phyloP scores from a whole-genome alignment of 345 rosid genomes.

The Firmiana major region DNA sequence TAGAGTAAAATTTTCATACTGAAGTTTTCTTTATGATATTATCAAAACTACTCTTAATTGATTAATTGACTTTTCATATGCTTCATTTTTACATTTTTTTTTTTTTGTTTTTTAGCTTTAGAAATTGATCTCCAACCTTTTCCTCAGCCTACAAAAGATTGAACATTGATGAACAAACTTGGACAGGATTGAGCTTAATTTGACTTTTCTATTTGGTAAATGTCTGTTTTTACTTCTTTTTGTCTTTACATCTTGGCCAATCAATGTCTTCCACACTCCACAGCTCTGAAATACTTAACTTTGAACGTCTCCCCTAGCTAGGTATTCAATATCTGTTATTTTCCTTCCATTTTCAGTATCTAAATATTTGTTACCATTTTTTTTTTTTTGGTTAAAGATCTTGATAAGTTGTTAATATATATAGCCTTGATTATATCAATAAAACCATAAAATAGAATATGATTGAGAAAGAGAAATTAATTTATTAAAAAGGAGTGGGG shows the following conservation, averaged over 20 bases:
- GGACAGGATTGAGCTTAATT: no score
- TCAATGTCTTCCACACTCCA: no score
- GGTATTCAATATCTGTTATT: neutral
- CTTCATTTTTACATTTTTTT: neutral
- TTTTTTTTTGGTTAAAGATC: neutral
- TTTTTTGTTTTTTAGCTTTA: no score
- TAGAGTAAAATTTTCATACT: neutral
- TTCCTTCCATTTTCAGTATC: slow-evolving; percentile 1
- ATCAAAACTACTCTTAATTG: neutral
- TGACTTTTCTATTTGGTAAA: no score
- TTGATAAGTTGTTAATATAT: neutral
- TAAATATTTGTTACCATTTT: neutral
- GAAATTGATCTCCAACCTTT: neutral
- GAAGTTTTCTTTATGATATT: neutral
- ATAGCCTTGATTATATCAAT: slow-evolving; percentile 11
- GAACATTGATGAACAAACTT: neutral
- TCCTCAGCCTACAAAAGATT: neutral
- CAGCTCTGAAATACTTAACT: no score
- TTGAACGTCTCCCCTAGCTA: no score
- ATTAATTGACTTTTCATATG: neutral
- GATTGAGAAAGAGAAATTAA: neutral
- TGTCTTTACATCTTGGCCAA: no score
- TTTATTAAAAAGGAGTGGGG: neutral
- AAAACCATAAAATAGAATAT: neutral
- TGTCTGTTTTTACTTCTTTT: no score